Base-by-base conservation (phyloP, 495 filamentous ascomycete genomes). In the Amorphotheca resinae region DNA sequence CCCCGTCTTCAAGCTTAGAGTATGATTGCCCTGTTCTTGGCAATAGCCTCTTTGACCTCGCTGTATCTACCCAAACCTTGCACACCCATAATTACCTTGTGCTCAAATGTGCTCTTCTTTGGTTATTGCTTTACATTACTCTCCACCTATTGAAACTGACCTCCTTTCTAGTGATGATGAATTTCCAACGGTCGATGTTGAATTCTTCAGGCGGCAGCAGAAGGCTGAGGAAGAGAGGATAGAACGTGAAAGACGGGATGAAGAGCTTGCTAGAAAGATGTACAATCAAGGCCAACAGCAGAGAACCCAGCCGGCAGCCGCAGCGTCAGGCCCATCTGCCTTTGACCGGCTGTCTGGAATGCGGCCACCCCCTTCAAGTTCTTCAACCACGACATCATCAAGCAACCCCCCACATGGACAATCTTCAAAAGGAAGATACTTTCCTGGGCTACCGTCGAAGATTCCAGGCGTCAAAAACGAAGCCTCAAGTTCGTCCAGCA, bases 201-300 rank as follows among this genome's bases (percentile, higher is more conserved):
- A 45, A 14, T 51, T 38, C 53, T 44, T 50, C 50, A 53, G 41
- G 36, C 52, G 56, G 42, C 54, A 60, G 20, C 65, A 68, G 43
- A 55, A 58, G 41, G 57, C 48, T 22, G 35, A 60, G 5, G 35
- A 61, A 46, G 57, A 58, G 11, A 54, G 52, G 20, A 52, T 56
- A 30, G 48, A 63, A 51, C 61, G 62, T 44, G 62, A 67, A 43
- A 63, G 58, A 20, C 54, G 44, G n/a, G 73, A 77, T 46, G 69
- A 52, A 32, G 68, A 69, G 46, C 55, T 64, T 44, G 73, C 71
- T 41, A 63, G 65, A 22, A 57, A 42, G 32, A 44, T 76, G 6
- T 50, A 37, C 43, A 52, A 20, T 18, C 17, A 20, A 37, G 35
- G 9, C 38, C 25, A 36, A 8, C 33, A 49, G 16, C 7, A 8